These are phyloP conservation scores for Polytrichum commune DNA, from an alignment of 225 moss, liverwort and hornwort genomes.

Conservation along the genomic window DNA sequence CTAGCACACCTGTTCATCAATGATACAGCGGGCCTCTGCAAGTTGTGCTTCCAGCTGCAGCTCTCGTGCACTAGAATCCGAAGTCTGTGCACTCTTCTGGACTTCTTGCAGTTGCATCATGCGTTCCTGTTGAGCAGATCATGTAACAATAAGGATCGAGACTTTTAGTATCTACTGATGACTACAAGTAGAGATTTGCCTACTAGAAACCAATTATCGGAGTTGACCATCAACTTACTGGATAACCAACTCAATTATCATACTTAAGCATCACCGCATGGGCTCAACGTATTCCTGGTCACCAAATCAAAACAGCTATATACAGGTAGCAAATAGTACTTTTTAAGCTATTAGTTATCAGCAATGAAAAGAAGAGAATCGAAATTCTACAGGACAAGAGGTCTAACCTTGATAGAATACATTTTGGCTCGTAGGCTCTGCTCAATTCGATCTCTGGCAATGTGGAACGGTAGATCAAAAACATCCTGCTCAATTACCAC, in stretches of 20 bases:
- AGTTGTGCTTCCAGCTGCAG: constrained; percentile 50
- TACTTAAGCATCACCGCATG: too few relatives aligned
- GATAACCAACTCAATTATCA: too few relatives aligned
- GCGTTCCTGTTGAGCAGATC: constrained; percentile 51
- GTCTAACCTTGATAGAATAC: constrained; percentile 75
- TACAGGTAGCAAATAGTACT: too few relatives aligned
- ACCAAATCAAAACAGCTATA: constrained; percentile 1
- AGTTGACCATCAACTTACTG: too few relatives aligned
- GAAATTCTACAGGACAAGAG: not conserved
- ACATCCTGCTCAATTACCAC: constrained; percentile 57
- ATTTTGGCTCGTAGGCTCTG: constrained; percentile 87
- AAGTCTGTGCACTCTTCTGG: constrained; percentile 41
- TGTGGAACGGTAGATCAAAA: constrained; percentile 89
- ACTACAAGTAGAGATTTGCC: too few relatives aligned
- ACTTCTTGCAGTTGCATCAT: constrained; percentile 81
- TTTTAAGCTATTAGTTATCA: too few relatives aligned
- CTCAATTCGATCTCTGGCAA: constrained; percentile 93
- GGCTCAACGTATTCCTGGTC: not conserved
- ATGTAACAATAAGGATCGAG: too few relatives aligned
- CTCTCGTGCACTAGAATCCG: constrained; percentile 33
- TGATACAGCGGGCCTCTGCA: constrained; percentile 31
- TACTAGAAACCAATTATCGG: too few relatives aligned
- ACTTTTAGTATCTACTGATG: too few relatives aligned
- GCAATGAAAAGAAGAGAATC: too few relatives aligned
- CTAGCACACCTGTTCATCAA: constrained; percentile 43